These are phyloP conservation scores for Iris macrosiphon DNA, from an alignment of 106 monocot genomes.

Conservation along the genomic window DNA sequence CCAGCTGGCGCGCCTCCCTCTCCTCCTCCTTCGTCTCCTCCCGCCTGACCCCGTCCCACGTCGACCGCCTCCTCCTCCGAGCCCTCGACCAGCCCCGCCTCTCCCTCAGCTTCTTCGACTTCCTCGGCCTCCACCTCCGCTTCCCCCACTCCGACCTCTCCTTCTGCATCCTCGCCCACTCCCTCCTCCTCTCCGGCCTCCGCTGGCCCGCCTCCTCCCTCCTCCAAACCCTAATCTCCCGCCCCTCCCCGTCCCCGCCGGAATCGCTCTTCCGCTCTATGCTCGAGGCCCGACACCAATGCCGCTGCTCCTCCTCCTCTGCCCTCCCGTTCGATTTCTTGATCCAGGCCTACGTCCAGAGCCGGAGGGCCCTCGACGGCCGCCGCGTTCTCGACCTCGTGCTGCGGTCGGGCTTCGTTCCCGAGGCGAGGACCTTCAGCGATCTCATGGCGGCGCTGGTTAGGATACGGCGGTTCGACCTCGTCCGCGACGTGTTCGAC, in stretches of 20 bases:
- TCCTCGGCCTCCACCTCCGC: conserved; percentile 45
- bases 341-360: conserved; percentile 22
- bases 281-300: neutral
- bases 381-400: conserved; percentile 18
- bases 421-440: conserved; percentile 39
- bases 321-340: conserved; percentile 24
- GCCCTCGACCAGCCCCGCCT: conserved; percentile 28
- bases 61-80: conserved; percentile 49
- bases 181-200: conserved; percentile 34
- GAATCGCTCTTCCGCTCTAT: conserved; percentile 14
- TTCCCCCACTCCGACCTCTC: conserved; percentile 54
- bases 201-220: conserved; percentile 52
- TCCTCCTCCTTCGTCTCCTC: conserved; percentile 39
- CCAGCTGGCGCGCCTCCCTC: conserved; percentile 53
- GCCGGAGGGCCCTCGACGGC: conserved; percentile 30
- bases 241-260: conserved; percentile 12
- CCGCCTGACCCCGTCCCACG: conserved; percentile 48
- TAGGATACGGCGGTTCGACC: conserved; percentile 41
- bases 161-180: conserved; percentile 44
- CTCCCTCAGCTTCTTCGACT: conserved; percentile 69
- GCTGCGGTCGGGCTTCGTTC: conserved; percentile 1
- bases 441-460: conserved; percentile 49
- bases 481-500: conserved; percentile 37
- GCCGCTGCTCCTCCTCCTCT: neutral
- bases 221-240: conserved; percentile 39